Evolutionary conservation across 2,329 filamentous ascomycete genomes (phyloP).

Genomic region (Cladobotryum mycophilum): DNA sequence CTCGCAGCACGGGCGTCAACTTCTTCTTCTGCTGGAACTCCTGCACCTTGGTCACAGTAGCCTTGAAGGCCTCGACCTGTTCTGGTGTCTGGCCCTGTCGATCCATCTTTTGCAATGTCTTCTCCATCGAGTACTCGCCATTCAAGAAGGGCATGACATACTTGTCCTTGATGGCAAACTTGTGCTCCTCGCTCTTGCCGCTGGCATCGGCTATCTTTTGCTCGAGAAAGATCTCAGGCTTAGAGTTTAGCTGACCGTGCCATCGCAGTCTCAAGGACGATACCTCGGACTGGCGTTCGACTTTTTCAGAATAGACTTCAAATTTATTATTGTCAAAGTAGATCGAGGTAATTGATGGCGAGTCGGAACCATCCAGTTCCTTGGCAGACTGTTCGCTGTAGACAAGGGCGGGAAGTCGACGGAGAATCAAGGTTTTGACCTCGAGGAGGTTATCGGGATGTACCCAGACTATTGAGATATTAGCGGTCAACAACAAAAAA

Average conservation of each 20-base stretch:
- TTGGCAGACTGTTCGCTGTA: constrained; percentile 87
- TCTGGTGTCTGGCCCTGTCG: constrained; percentile 62
- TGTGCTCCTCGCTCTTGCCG: constrained; percentile 70
- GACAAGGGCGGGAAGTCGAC: constrained; percentile 82
- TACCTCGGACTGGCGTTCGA: constrained; percentile 67
- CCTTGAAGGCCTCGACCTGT: constrained; percentile 63
- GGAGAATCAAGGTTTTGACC: constrained; percentile 91
- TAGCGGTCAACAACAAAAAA: constrained; percentile 6
- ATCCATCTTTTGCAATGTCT: constrained; percentile 80
- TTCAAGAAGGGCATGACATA: constrained; percentile 84
- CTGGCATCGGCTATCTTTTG: constrained; percentile 79
- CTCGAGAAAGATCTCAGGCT: constrained; percentile 78
- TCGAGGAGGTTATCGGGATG: constrained; percentile 93
- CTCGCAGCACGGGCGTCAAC: constrained; percentile 77
- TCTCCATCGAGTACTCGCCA: constrained; percentile 87
- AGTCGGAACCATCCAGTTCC: constrained; percentile 70
- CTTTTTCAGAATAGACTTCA: constrained; percentile 78
- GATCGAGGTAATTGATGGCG: constrained; percentile 88
- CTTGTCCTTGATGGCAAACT: constrained; percentile 86
- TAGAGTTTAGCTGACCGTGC: constrained; percentile 77
- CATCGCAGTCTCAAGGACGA: constrained; percentile 82
- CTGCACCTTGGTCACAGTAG: constrained; percentile 70
- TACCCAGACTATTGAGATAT: constrained; percentile 65
- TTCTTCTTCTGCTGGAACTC: constrained; percentile 69
- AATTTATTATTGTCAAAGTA: constrained; percentile 92